phyloP scores from a whole-genome alignment of 2,329 filamentous ascomycete genomes.

The Colletotrichum musicola region DNA sequence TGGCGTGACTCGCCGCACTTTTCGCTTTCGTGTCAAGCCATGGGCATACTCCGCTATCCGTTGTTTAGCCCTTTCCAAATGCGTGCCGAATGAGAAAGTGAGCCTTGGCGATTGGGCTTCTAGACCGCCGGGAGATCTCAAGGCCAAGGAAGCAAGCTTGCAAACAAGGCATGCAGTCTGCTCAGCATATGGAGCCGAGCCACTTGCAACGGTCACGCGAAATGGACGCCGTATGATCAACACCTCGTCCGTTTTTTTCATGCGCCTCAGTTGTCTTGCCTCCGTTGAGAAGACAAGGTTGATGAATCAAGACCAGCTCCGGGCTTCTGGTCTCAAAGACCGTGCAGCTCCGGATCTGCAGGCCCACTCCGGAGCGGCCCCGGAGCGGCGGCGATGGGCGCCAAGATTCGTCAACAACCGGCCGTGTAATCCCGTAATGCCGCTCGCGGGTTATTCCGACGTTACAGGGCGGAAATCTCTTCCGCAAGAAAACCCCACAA shows the following conservation, averaged over 20 bases:
- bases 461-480: conserved; percentile 9
- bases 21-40: conserved; percentile 18
- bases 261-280: background rate
- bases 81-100: background rate
- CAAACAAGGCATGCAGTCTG: conserved; percentile 24
- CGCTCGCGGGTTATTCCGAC: conserved; percentile 12
- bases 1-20: conserved; percentile 24
- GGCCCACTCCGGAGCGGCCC: background rate
- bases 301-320: background rate
- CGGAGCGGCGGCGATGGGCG: conserved; percentile 13
- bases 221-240: background rate
- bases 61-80: conserved; percentile 10
- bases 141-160: conserved; percentile 4
- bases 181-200: conserved; percentile 8
- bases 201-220: background rate
- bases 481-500: background rate
- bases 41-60: conserved; percentile 24
- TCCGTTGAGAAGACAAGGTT: background rate
- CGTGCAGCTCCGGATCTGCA: conserved; percentile 10
- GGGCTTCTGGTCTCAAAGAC: background rate
- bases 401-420: conserved; percentile 17
- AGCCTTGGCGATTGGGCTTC: conserved; percentile 21
- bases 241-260: background rate
- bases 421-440: conserved; percentile 16
- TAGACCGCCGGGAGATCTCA: conserved; percentile 2